Base-by-base conservation (phyloP, 129 eudicot genomes). In the Saposhnikovia divaricata region DNA sequence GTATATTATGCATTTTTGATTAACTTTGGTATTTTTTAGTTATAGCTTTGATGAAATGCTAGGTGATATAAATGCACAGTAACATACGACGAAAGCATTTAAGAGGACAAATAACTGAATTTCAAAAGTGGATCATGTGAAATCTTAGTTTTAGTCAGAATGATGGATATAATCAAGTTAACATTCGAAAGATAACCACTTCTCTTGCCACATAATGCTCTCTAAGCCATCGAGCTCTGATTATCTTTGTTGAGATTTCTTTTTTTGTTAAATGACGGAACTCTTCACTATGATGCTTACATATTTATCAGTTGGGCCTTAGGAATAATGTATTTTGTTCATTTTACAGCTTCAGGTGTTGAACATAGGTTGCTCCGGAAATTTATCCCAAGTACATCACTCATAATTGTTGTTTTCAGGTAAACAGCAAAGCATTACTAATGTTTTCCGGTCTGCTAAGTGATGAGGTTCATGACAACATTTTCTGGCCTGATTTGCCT, bases 401-500 rank as follows among this genome's bases (percentile, higher is more conserved):
- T 78, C 82, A 75, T 81, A 38, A 77, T 21, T 31, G 73, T 68
- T 66, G 38, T 87, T 83, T 80, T 74, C 82, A 92, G 98, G 98
- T 95, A 72, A 95, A 95, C 86, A 90, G 97, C 92, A 90, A 95
- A 86, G 98, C 96, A 1, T 88, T 96, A 81, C 87, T 95, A 74
- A 92, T 95, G 93, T 90, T 95, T 80, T 84, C 96, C 14, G 96
- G 97, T 78, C 14, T 89, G 83, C 75, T 88, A 2, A 85, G 83
- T 84, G 87, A 90, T 19, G 94, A 92, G 59, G 87, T 92, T 63
- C 93, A 89, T 70, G 95, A 95, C 48, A 95, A 92, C 80, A 87
- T 95, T 72, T 95, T 92, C 88, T 95, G 97, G 97, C 98, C 97
- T 44, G 98, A 92, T 80, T 85, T 95, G 84, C 97, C 98, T 73